Percentiles rank a stretch among this genome's conserved stretches.
phyloP scores from a whole-genome alignment of 2,329 filamentous ascomycete species.

The Pestalotiopsis sp. region DNA sequence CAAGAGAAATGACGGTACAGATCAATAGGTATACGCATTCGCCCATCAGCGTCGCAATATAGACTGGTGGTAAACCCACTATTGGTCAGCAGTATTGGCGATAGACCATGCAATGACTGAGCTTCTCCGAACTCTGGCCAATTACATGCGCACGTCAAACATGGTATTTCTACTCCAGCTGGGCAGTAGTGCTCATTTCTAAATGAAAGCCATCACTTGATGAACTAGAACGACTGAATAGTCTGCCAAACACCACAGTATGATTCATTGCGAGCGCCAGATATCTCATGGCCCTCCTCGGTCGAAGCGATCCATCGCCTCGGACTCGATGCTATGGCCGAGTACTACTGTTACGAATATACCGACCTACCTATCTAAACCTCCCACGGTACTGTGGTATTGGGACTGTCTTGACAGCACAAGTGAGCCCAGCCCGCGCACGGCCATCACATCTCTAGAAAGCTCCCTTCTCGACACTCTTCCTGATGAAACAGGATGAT shows the following conservation, averaged over 20 bases:
- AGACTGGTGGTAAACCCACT: neutral
- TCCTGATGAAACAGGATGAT: slow-evolving; percentile 4
- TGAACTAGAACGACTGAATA: neutral
- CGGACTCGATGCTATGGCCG: neutral
- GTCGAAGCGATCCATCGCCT: neutral
- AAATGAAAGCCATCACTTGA: neutral
- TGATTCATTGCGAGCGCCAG: neutral
- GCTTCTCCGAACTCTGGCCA: neutral
- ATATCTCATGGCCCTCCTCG: neutral
- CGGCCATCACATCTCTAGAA: neutral
- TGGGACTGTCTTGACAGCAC: neutral
- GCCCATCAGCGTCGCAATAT: neutral
- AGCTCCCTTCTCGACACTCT: neutral
- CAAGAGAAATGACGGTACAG: neutral
- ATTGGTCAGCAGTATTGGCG: neutral
- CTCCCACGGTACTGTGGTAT: too few relatives aligned
- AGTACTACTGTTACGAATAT: neutral
- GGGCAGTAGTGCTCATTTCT: neutral
- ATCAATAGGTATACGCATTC: neutral
- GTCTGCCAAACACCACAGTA: neutral
- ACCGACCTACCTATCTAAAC: neutral
- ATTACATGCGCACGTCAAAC: neutral
- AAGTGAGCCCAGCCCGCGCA: neutral
- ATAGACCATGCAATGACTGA: neutral
- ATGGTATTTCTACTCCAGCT: neutral